phyloP scores from a whole-genome alignment of 228 moss, liverwort and hornwort genomes.

The Sphagnum magellanicum region DNA sequence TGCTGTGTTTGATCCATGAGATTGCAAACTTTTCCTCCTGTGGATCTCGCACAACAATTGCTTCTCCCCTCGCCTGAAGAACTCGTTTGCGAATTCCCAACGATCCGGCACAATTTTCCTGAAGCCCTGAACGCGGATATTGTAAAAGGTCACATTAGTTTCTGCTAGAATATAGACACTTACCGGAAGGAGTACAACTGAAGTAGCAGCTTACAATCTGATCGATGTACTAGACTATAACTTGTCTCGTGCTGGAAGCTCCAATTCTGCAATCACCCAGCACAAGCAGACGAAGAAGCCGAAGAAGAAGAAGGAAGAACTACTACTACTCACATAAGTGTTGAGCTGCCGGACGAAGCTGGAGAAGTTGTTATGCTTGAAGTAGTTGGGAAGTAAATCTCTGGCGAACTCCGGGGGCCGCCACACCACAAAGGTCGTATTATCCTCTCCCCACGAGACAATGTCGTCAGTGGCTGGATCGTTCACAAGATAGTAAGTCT shows the following conservation, averaged over 20 bases:
- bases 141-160: not conserved
- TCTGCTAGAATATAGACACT: not conserved
- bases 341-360: constrained; percentile 74
- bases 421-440: constrained; percentile 64
- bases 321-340: constrained; percentile 41
- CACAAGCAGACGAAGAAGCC: not conserved
- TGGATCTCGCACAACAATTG: constrained; percentile 74
- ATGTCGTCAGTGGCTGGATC: constrained; percentile 53
- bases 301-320: not conserved
- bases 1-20: constrained; percentile 16
- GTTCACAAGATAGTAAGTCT: constrained; percentile 63
- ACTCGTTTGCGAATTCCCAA: constrained; percentile 84
- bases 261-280: too few species aligned
- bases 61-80: constrained; percentile 64
- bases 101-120: constrained; percentile 75
- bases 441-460: constrained; percentile 61
- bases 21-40: constrained; percentile 55
- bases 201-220: not conserved
- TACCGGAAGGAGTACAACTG: not conserved
- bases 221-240: not conserved
- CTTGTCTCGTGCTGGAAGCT: too few species aligned
- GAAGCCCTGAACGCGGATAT: constrained; percentile 42
- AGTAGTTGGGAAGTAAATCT: constrained; percentile 66
- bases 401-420: constrained; percentile 64
- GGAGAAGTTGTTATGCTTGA: constrained; percentile 79